Evolutionary conservation across 495 filamentous ascomycete species (phyloP).

Genomic region (Penicillium simplicissimum): DNA sequence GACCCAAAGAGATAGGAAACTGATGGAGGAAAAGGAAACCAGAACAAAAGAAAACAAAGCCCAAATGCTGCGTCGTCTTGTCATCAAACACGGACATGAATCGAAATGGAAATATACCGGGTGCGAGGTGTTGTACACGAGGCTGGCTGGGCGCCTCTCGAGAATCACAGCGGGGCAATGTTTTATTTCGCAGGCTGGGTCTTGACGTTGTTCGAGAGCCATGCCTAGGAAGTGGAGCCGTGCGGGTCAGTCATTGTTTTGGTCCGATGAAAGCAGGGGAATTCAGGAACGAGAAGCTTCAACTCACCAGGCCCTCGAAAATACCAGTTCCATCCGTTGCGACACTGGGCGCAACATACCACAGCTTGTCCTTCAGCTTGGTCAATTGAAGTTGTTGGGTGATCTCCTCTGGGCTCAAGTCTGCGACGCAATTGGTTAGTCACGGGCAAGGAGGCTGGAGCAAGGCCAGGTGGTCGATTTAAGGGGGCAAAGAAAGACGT

Average conservation of each 20-base stretch:
- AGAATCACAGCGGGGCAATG: slow-evolving; percentile 22
- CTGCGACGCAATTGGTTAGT: slow-evolving; percentile 45
- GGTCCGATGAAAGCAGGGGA: not conserved
- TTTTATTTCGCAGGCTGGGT: slow-evolving; percentile 57
- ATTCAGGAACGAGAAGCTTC: not conserved
- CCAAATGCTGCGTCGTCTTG: slow-evolving; percentile 50
- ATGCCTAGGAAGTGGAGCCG: slow-evolving; percentile 54
- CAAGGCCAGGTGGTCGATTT: too few species aligned
- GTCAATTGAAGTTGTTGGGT: slow-evolving; percentile 81
- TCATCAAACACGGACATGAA: slow-evolving; percentile 50
- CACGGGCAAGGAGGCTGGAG: not conserved
- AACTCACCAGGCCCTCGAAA: slow-evolving; percentile 82
- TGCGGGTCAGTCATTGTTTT: slow-evolving; percentile 24
- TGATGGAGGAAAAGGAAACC: slow-evolving; percentile 22
- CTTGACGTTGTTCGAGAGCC: slow-evolving; percentile 95
- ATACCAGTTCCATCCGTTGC: slow-evolving; percentile 93
- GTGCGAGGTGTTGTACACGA: slow-evolving; percentile 47
- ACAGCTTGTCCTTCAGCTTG: slow-evolving; percentile 86
- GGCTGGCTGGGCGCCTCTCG: slow-evolving; percentile 28
- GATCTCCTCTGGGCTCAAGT: slow-evolving; percentile 83
- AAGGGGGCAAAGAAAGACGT: slow-evolving; percentile 31
- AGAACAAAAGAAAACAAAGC: slow-evolving; percentile 31
- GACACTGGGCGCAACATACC: slow-evolving; percentile 95
- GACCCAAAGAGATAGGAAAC: slow-evolving; percentile 16
- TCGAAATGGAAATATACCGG: slow-evolving; percentile 31